Evolutionary conservation across 495 filamentous ascomycete species (phyloP), one percentile per base, ranked within the genome.

Genomic region (Aspergillus cristatus): DNA sequence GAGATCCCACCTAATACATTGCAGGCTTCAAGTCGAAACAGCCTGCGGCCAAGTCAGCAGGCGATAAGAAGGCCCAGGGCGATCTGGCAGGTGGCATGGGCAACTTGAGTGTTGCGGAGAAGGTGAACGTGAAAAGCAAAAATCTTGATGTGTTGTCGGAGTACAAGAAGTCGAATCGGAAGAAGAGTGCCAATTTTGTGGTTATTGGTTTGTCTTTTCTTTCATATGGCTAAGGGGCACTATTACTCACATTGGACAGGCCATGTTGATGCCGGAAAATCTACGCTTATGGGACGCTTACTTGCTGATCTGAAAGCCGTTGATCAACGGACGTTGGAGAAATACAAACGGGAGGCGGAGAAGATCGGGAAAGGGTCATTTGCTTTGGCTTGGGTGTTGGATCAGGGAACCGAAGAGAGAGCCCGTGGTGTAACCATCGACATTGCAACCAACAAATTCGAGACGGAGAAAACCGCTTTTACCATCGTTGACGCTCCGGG

Each of bases 241-340:
- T 14, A 3, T 16, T 28, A 25, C 45, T 63, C 34, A 59, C 20
- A 14, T 13, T 20, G 15, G 18, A 4, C 7, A 89, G 87, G 91
- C 25, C 91, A 98, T 60, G 91, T 98, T 32, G 91, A 98, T 61
- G 87, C 90, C 30, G 91, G 91, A 18, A 98, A 98, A 62, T 94
- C 87, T 61, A 98, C 91, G 12, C 68, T 98, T 13, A 97, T 97
- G 93, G 91, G 91, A 7, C 77, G 91, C 12, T 63, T 98, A n/a
- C 69, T 98, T 13, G 82, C 85, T 20, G 93, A 97, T 51, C 72
- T 93, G 26, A 81, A 84, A 18, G 86, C 89, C 1, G 77, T 97
- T 5, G 82, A 94, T 44, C 77, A 91, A 50, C 70, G 87, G 26
- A 89, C 87, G 7, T 70, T 98, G 37, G 85, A 94, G 32, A 88